These are phyloP conservation scores for Rubus parviflorus DNA, from an alignment of 306 rosid genomes.

Conservation along the genomic window DNA sequence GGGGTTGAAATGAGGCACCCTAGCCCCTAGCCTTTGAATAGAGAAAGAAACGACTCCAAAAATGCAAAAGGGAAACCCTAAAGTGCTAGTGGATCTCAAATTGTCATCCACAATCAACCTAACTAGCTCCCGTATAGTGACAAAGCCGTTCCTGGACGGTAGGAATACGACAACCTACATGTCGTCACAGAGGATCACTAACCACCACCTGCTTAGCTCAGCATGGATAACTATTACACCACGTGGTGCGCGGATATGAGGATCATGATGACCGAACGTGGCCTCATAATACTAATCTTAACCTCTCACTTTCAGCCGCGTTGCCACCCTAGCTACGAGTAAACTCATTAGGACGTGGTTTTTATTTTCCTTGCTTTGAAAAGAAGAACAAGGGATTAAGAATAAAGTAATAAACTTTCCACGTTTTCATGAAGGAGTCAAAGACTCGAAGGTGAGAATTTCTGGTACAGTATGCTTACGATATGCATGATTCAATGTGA, in stretches of 20 bases:
- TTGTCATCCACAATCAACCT: not conserved
- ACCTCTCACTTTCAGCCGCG: conserved; percentile 14
- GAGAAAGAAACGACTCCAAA: not conserved
- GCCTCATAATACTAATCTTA: not conserved
- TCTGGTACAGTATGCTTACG: not conserved
- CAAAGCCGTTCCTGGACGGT: conserved; percentile 18
- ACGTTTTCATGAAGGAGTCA: conserved; percentile 4
- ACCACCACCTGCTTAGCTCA: not conserved
- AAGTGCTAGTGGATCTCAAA: too few relatives aligned
- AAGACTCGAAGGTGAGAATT: not conserved
- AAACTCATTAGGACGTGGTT: not conserved
- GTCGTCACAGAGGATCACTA: conserved; percentile 6
- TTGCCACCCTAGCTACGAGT: not conserved
- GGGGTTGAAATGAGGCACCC: not conserved
- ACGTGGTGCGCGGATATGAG: conserved; percentile 5
- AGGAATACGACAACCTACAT: not conserved
- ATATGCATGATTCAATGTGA: not conserved
- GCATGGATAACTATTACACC: not conserved
- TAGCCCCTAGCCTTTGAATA: not conserved
- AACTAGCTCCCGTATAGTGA: not conserved
- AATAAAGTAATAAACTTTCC: not conserved
- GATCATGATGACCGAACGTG: not conserved
- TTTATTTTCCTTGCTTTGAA: not conserved
- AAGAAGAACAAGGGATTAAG: too few relatives aligned
- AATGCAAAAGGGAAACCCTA: too few relatives aligned